Base-by-base conservation (phyloP, 306 rosid genomes). In the Gleditsia sinensis region DNA sequence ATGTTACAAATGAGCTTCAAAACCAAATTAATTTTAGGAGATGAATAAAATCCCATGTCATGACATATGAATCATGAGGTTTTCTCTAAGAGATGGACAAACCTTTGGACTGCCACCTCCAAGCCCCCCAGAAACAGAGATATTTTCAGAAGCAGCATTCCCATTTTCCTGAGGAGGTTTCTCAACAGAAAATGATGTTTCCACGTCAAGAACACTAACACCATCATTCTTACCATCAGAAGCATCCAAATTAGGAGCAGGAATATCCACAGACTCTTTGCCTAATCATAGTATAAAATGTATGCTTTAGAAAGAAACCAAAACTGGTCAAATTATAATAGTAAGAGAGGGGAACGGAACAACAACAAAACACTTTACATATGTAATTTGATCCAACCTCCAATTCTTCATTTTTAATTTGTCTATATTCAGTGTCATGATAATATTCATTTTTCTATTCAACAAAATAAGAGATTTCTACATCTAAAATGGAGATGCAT, bases 81-180 rank as follows among this genome's bases (percentile, higher is more conserved):
- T 34, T 19, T 28, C 42, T 28, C 23, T 32, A 37, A 51, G 33
- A 48, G n/a, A 28, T 48, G 56, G 36, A 78, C 83, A 66, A 68
- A 94, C 99, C 97, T 92, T 88, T 14, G 97, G 95, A 67, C 91
- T 81, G 54, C 97, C 99, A 84, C 92, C 97, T 30, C 99, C 97
- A 70, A 90, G 93, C 53, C 88, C 92, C 39, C 86, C 66, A 16
- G 85, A 80, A 73, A 80, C 80, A 53, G 76, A 61, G 59, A 54
- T 75, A 76, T 73, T 86, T 67, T 79, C 75, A n/a, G 88, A 84
- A 34, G 75, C 74, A 82, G 32, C 83, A 57, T 67, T 83, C 56
- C 79, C 88, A 83, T 88, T 94, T 75, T 78, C 86, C 5, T 66
- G 84, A 62, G 93, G 88, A 68, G 96, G 84, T 78, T 92, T 89